Evolutionary conservation across 495 filamentous ascomycete genomes (phyloP).

Genomic region (Tuber calosporum): DNA sequence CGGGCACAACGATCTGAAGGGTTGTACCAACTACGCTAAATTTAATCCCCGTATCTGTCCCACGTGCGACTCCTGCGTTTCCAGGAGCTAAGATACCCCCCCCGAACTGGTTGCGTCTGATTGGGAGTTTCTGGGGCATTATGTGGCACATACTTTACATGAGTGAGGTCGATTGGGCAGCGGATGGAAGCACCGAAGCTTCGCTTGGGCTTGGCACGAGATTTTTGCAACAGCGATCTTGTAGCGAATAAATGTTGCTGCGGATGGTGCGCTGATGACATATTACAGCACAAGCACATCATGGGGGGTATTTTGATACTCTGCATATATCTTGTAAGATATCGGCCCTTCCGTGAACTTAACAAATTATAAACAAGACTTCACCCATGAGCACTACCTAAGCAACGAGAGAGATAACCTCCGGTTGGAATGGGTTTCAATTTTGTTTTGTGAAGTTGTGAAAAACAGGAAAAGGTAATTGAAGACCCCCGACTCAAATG

Average conservation of each 20-base stretch:
- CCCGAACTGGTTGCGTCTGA: neutral
- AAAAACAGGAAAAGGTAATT: constrained; percentile 1
- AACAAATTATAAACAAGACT: neutral
- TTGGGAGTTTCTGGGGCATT: neutral
- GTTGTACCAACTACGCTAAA: no score
- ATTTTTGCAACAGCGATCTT: neutral
- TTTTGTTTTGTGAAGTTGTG: constrained; percentile 11
- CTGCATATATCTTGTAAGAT: neutral
- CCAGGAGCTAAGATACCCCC: neutral
- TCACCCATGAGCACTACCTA: neutral
- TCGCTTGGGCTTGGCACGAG: neutral
- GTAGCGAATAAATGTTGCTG: neutral
- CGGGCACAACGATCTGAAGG: no score
- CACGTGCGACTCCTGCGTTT: neutral
- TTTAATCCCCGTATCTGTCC: neutral
- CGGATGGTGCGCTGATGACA: neutral
- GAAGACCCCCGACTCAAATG: constrained; percentile 18
- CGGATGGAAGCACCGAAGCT: neutral
- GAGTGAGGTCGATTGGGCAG: neutral
- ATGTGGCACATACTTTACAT: neutral
- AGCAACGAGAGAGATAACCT: neutral
- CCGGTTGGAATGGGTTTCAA: constrained; percentile 26
- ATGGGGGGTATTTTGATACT: neutral
- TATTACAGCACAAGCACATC: neutral
- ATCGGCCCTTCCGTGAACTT: neutral